These are phyloP conservation scores for Globisporangium irregulare DNA, from an alignment of 352 stramenopile species.

Conservation along the genomic window DNA sequence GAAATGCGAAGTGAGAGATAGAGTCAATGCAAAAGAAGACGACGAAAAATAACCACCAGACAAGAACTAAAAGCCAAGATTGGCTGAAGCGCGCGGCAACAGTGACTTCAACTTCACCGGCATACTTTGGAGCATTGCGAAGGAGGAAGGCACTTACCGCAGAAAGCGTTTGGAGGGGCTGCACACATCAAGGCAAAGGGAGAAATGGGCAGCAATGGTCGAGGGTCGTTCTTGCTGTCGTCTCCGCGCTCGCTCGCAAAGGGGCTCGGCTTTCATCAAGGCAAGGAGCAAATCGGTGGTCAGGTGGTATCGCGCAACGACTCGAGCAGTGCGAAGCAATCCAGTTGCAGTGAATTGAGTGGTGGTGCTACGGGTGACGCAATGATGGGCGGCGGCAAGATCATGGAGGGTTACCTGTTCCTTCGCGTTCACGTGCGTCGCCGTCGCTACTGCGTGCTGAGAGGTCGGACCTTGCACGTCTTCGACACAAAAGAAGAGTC, in stretches of 20 bases:
- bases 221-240: slow-evolving; percentile 19
- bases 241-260: slow-evolving; percentile 18
- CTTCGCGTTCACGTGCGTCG: slow-evolving; percentile 55
- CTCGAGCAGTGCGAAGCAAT: not conserved
- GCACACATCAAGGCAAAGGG: not conserved
- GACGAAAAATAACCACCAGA: slow-evolving; percentile 2
- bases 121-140: too few species aligned
- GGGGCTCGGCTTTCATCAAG: slow-evolving; percentile 12
- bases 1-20: not conserved
- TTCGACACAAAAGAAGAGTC: slow-evolving; percentile 57
- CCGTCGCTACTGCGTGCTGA: slow-evolving; percentile 68
- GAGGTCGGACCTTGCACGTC: slow-evolving; percentile 49
- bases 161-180: not conserved
- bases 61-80: slow-evolving; percentile 1
- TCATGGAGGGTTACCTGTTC: slow-evolving; percentile 64
- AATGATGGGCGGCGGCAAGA: not conserved
- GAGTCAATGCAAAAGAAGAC: not conserved
- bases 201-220: slow-evolving; percentile 6
- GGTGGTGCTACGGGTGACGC: not conserved
- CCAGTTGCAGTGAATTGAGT: not conserved
- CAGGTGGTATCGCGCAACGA: slow-evolving; percentile 3
- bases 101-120: not conserved
- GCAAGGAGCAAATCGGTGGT: slow-evolving; percentile 17
- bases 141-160: not conserved
- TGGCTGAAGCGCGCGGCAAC: not conserved